Evolutionary conservation across 306 rosid genomes (phyloP).

Genomic region (barrel medic (Medicago truncatula)): DNA sequence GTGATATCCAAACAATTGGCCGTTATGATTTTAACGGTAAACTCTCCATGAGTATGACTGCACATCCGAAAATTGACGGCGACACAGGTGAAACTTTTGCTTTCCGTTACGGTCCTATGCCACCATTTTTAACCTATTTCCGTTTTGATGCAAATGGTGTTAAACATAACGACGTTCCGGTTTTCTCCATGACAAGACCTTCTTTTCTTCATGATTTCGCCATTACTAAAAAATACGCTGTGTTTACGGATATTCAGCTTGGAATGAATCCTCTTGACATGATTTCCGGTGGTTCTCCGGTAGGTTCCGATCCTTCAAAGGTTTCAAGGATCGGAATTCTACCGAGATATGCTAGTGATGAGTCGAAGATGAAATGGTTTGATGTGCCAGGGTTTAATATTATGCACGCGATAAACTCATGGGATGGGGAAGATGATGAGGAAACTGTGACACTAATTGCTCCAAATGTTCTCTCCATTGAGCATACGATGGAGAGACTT

Average conservation of each 20-base stretch:
- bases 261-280: conserved; percentile 78
- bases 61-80: conserved; percentile 79
- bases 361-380: conserved; percentile 76
- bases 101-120: conserved; percentile 75
- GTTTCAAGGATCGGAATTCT: conserved; percentile 67
- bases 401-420: conserved; percentile 82
- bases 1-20: conserved; percentile 66
- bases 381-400: conserved; percentile 83
- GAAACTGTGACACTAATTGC: conserved; percentile 66
- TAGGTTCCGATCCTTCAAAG: conserved; percentile 65
- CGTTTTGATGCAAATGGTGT: conserved; percentile 56
- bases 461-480: conserved; percentile 76
- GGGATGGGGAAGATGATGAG: conserved; percentile 80
- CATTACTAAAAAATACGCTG: conserved; percentile 67
- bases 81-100: conserved; percentile 79
- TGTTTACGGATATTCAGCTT: conserved; percentile 76
- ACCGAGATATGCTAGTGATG: conserved; percentile 70
- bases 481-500: conserved; percentile 78
- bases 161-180: conserved; percentile 69
- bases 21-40: conserved; percentile 75
- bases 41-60: conserved; percentile 76
- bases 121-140: conserved; percentile 82
- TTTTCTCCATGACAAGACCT: conserved; percentile 76
- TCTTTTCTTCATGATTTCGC: conserved; percentile 86
- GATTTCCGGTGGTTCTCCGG: conserved; percentile 70